phyloP scores from a whole-genome alignment of 2,329 filamentous ascomycete species.

The Chaetomium strumarium region DNA sequence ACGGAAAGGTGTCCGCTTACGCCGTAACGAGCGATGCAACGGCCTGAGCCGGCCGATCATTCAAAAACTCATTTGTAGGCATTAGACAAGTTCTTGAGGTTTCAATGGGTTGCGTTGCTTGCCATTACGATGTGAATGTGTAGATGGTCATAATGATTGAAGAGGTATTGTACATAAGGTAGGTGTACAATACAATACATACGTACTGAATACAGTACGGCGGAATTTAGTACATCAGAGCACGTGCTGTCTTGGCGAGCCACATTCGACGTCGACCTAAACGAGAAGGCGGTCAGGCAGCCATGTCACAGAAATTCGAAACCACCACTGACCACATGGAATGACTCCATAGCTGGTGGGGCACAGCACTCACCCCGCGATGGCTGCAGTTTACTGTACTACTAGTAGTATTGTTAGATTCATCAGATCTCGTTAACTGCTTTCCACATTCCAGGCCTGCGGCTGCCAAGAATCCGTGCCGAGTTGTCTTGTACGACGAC shows the following conservation, averaged over 20 bases:
- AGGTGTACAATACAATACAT: too few species aligned
- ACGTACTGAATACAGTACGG: too few species aligned
- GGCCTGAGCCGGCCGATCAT: not conserved
- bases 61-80: not conserved
- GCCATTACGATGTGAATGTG: not conserved
- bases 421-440: too few species aligned
- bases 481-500: too few species aligned
- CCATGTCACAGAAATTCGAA: not conserved
- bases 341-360: slow-evolving; percentile 8
- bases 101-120: not conserved
- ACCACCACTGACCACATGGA: not conserved
- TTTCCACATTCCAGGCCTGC: too few species aligned
- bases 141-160: not conserved
- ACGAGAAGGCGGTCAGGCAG: slow-evolving; percentile 17
- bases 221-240: too few species aligned
- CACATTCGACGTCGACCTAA: not conserved
- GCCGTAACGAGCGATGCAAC: not conserved
- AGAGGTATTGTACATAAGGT: too few species aligned
- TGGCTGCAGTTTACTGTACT: too few species aligned
- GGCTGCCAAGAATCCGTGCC: too few species aligned
- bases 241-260: not conserved
- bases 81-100: not conserved
- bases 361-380: slow-evolving; percentile 21
- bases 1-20: slow-evolving; percentile 2
- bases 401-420: too few species aligned